Base-by-base conservation (phyloP, 2,329 filamentous ascomycete species). In the Chaetomium sp. region DNA sequence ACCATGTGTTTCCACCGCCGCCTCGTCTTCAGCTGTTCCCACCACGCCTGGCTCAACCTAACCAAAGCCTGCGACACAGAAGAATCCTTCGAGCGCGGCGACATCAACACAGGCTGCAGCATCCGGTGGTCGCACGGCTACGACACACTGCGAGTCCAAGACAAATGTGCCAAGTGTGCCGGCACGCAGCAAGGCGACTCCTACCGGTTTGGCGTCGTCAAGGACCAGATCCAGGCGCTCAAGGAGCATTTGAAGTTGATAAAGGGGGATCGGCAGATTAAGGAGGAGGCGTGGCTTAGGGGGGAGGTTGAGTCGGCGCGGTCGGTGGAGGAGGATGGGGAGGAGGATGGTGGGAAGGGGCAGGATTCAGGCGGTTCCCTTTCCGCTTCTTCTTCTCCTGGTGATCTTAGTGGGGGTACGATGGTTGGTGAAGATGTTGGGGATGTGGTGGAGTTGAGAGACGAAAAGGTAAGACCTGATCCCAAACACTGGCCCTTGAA, bases 1-100 rank as follows among this genome's bases (percentile, higher is more conserved):
- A 41, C 36, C 14, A 65, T 65, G 63, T 66, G 64, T 40, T 58
- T 58, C 54, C 60, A 65, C 56, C 40, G 49, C 5, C 61, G 64
- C 47, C 50, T 63, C 49, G 34, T 63, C 43, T 62, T 61, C 48
- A 19, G 2, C 51, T 65, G 63, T 54, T 52, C 37, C 33, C 64
- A 66, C 53, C 45, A 56, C 14, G 55, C 52, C 38, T 61, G 55
- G 49, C 49, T 58, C 1, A 43, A 38, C 14, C 19, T 60, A 8
- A 53, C 53, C 11, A 45, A 52, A 12, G 57, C 59, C 34, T 65
- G 62, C 54, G 35, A 49, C 12, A 32, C 51, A 2, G 60, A 64
- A 33, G 10, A 49, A 32, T 54, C 54, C 27, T 65, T 60, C 14
- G 38, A 61, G 10, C 53, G 50, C 33, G 59, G 59, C 11, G 44